Percentiles rank a stretch among this genome's conserved stretches.
Evolutionary conservation across 169 alveolate species (phyloP).

Genomic region (Plasmodium vinckei): DNA sequence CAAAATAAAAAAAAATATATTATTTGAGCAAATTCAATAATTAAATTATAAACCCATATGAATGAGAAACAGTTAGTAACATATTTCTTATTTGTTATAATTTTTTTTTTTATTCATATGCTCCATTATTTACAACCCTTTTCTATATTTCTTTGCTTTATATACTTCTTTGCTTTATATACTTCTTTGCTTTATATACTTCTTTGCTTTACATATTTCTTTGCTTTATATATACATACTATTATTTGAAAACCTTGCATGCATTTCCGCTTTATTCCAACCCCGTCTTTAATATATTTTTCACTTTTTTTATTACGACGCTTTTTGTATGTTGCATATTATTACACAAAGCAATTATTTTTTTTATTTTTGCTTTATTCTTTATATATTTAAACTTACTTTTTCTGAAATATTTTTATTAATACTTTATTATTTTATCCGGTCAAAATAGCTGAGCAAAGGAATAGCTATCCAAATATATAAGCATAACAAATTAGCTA

Average conservation of each 20-base stretch:
- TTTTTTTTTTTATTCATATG: background rate
- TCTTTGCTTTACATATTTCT: no score
- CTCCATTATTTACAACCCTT: background rate
- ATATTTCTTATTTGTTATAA: background rate
- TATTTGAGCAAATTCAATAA: background rate
- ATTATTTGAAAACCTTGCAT: background rate
- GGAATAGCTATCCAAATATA: no score
- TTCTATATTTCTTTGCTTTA: background rate
- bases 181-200: no score
- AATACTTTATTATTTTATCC: no score
- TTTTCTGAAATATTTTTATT: conserved; percentile 13
- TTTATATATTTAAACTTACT: conserved; percentile 2
- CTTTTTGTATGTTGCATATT: background rate
- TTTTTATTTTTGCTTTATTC: background rate
- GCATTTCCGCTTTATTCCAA: background rate
- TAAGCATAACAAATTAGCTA: no score
- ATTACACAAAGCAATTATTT: background rate
- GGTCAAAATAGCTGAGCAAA: no score
- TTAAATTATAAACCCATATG: background rate
- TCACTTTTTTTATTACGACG: no score
- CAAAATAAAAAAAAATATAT: background rate
- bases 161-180: no score
- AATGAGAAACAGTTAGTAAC: background rate
- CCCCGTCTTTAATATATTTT: background rate
- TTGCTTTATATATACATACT: background rate